Evolutionary conservation across 352 stramenopile species (phyloP).

Genomic region (Pythium vanterpoolii): DNA sequence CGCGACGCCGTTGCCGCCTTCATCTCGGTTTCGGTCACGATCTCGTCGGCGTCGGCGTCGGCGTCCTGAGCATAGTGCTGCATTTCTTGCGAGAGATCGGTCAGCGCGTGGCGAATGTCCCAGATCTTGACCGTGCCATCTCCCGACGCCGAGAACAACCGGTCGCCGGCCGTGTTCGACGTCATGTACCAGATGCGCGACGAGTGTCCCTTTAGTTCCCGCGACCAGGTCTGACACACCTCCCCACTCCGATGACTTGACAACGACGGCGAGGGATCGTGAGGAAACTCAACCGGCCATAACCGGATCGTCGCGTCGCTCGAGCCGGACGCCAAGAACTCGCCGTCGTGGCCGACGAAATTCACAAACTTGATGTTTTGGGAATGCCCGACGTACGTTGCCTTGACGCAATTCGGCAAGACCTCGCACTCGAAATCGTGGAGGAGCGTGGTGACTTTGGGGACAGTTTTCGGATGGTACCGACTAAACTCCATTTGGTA

Average conservation of each 20-base stretch:
- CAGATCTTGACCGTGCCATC: conserved; percentile 86
- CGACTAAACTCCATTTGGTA: conserved; percentile 91
- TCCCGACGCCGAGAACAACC: conserved; percentile 74
- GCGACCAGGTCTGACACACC: conserved; percentile 49
- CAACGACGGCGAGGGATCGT: neutral
- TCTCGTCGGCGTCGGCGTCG: conserved; percentile 30
- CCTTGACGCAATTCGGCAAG: conserved; percentile 82
- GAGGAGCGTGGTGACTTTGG: conserved; percentile 79
- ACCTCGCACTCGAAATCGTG: conserved; percentile 87
- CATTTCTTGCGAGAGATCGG: conserved; percentile 29
- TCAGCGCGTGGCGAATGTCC: conserved; percentile 61
- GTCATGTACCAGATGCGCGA: conserved; percentile 85
- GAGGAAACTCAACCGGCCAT: conserved; percentile 68
- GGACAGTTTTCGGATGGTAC: conserved; percentile 83
- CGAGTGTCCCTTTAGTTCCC: conserved; percentile 70
- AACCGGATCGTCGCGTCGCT: conserved; percentile 87
- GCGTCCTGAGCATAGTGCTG: conserved; percentile 36
- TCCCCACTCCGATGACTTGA: conserved; percentile 24
- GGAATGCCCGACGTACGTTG: conserved; percentile 78
- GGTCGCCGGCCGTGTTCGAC: conserved; percentile 55
- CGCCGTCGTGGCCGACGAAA: conserved; percentile 81
- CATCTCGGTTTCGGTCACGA: no score
- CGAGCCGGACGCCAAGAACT: conserved; percentile 79
- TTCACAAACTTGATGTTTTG: conserved; percentile 89
- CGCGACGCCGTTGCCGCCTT: conserved; percentile 4